Conservation (phyloP, 139 green algal species). For the Gonium pectorale region DNA sequence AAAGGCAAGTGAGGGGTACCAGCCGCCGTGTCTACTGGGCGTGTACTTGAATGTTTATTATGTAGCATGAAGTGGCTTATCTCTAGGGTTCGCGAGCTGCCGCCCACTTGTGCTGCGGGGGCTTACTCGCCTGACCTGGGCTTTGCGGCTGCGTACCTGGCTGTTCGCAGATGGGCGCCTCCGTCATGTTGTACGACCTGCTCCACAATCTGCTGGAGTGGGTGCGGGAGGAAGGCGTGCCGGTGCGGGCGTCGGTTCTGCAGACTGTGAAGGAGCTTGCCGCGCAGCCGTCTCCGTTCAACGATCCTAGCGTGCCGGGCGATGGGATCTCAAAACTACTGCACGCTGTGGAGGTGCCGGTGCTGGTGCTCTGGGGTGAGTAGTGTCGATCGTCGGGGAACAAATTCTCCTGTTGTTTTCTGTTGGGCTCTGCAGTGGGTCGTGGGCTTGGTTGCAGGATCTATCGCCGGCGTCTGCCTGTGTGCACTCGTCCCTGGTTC, state of each 20-base stretch:
- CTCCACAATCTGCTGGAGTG: background rate
- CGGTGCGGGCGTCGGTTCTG: background rate
- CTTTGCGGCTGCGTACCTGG: background rate
- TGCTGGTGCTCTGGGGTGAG: slow-evolving; percentile 25
- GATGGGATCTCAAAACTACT: background rate
- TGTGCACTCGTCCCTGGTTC: too few species aligned
- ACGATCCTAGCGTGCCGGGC: background rate
- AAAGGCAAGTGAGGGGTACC: background rate
- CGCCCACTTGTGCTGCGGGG: background rate
- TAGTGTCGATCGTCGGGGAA: too few species aligned
- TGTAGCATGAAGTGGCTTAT: too few species aligned
- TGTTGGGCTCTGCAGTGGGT: too few species aligned
- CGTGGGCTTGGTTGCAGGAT: too few species aligned
- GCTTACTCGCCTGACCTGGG: background rate
- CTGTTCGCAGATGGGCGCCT: too few species aligned
- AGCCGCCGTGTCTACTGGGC: too few species aligned
- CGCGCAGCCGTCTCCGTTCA: background rate
- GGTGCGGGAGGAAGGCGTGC: background rate
- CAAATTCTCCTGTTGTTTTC: too few species aligned
- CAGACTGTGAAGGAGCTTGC: background rate
- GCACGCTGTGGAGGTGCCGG: slow-evolving; percentile 11
- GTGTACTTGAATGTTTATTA: too few species aligned
- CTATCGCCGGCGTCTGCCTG: too few species aligned
- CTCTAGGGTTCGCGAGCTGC: background rate
- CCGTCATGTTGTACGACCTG: background rate